Evolutionary conservation across 2,329 filamentous ascomycete species (phyloP), one percentile per base, ranked within the genome.

Genomic region (Phoma herbarum): DNA sequence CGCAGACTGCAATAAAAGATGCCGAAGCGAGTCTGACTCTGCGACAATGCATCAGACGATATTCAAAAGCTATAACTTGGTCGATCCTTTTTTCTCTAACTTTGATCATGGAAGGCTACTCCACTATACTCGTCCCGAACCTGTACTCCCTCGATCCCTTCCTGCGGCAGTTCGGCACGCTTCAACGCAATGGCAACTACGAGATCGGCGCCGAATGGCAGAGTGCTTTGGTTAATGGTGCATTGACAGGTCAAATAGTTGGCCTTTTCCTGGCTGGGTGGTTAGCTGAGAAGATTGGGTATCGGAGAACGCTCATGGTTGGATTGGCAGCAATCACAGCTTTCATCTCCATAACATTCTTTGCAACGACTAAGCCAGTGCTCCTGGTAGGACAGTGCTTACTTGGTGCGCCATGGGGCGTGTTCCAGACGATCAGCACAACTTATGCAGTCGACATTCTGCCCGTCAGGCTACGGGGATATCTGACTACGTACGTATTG

Each of bases 31-130:
- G 45, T 5, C 61, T 81, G 76, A 75, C 75, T 3, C 80, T 96
- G 57, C 68, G 83, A 67, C 85, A 95, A 79, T 91, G 90, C 58
- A 82, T 95, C 73, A 85, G 81, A 66, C 82, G 93, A 23, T 96
- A 96, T 72, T 91, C 91, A 54, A 93, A 94, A 80, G 92, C 92
- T n/a, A 88, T 94, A 59, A 82, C 80, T 12, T 96, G 91, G 90
- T 91, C 88, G 67, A 71, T 95, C 41, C 80, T 95, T 55, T 90
- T 96, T 74, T 94, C 90, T 10, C 91, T 90, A 0, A 91, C 89
- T 73, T 92, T 96, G 71, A 86, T 86, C 65, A 96, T 96, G 92
- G 92, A 96, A 76, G 92, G 91, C 8, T 95, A 92, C 78, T 91
- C 95, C 72, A 83, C 93, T 60, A 87, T 85, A 65, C 80, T 95